Conservation (phyloP, 176 grass and related monocot genomes). For the Bothriochloa decipiens region DNA sequence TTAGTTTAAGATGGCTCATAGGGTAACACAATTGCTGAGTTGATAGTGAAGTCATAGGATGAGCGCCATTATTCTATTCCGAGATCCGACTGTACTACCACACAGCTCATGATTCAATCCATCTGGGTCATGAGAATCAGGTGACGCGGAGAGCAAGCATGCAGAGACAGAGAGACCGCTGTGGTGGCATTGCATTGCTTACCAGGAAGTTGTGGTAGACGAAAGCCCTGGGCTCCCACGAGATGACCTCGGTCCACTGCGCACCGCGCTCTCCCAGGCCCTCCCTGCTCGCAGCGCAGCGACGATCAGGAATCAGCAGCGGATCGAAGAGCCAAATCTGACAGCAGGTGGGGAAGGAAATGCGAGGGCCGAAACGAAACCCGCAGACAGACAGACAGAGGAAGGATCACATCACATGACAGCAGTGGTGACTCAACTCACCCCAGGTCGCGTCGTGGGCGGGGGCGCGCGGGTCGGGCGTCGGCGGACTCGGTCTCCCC, state of each 20-base stretch:
- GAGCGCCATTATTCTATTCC: neutral
- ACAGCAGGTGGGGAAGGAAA: neutral
- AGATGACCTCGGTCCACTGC: slow-evolving; percentile 98
- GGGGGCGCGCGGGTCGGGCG: slow-evolving; percentile 12
- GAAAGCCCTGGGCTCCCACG: slow-evolving; percentile 87
- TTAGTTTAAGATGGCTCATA: neutral
- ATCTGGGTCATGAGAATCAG: too few species aligned
- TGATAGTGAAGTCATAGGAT: neutral
- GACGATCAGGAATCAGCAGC: neutral
- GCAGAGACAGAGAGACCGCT: neutral
- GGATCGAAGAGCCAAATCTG: slow-evolving; percentile 30
- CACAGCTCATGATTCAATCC: neutral
- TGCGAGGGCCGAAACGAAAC: neutral
- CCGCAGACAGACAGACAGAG: neutral
- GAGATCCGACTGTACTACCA: neutral
- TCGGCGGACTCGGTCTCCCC: slow-evolving; percentile 18
- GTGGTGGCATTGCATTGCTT: neutral
- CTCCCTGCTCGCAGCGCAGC: slow-evolving; percentile 37
- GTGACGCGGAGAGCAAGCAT: neutral
- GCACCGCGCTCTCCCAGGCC: slow-evolving; percentile 70
- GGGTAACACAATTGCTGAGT: neutral
- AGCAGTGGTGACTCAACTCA: neutral
- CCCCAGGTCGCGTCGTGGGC: slow-evolving; percentile 47
- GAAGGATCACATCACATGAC: neutral
- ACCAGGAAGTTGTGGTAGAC: slow-evolving; percentile 95